Conservation (phyloP, 2,329 filamentous ascomycete species). For the Fusarium stilboides region DNA sequence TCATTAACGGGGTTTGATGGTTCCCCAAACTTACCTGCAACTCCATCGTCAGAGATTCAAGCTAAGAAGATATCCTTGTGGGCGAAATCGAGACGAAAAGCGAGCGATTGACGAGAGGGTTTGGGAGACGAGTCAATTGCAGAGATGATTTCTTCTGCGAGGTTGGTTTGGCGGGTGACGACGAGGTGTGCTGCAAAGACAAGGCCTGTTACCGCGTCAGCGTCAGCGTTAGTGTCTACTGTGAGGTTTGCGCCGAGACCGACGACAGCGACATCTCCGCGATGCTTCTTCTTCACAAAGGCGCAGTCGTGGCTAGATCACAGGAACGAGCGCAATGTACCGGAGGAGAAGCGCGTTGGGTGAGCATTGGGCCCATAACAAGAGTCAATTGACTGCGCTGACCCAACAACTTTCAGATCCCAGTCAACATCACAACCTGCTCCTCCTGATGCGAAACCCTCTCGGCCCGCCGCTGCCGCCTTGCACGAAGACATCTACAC, state of each 20-base stretch:
- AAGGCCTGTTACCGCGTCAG: constrained; percentile 3
- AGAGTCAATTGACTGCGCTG: constrained; percentile 5
- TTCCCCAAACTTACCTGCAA: constrained; percentile 9
- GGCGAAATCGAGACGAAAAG: constrained; percentile 3
- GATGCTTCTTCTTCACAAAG: constrained; percentile 44
- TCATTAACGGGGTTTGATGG: constrained; percentile 27
- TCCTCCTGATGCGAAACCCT: constrained; percentile 1
- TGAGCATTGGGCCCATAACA: background rate
- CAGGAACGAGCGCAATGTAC: constrained; percentile 31
- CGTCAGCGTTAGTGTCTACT: background rate
- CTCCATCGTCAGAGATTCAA: constrained; percentile 1
- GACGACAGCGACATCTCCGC: constrained; percentile 18
- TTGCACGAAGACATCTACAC: constrained; percentile 92
- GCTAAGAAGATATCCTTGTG: background rate
- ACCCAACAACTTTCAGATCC: constrained; percentile 13
- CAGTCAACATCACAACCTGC: background rate
- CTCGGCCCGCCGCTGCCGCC: constrained; percentile 25
- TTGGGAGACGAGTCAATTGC: constrained; percentile 17
- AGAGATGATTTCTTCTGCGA: constrained; percentile 35
- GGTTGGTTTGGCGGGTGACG: constrained; percentile 34
- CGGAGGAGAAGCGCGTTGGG: constrained; percentile 16
- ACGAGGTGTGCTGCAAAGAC: constrained; percentile 20
- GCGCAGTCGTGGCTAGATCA: constrained; percentile 40
- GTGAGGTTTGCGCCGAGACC: constrained; percentile 22
- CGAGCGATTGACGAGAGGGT: constrained; percentile 24